A percentile compares a stretch with the other conserved stretches of the same genome.
Conservation (phyloP, 345 rosid species). For the Lepidium sativum region DNA sequence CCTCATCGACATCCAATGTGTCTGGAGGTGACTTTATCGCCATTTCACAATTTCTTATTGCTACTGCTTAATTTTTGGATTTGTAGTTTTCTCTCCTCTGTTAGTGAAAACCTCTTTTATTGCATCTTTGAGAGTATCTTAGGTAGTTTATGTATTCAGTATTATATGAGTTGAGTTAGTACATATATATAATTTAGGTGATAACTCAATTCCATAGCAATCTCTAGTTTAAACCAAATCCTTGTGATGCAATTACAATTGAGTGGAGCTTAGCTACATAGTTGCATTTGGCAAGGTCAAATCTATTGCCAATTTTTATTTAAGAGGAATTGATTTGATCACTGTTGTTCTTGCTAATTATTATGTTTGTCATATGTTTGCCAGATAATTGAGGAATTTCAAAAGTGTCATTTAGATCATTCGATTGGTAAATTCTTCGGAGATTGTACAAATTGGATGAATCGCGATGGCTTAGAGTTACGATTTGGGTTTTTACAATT, state of each 20-base stretch:
- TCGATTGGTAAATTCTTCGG: slow-evolving; percentile 82
- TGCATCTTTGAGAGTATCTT: not conserved
- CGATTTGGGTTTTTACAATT: no score
- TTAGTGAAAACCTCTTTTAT: not conserved
- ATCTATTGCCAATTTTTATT: not conserved
- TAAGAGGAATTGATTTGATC: not conserved
- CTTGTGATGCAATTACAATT: not conserved
- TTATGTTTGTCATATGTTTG: not conserved
- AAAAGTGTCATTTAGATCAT: slow-evolving; percentile 80
- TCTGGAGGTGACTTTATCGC: slow-evolving; percentile 50
- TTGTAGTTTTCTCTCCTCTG: not conserved
- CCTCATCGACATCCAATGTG: slow-evolving; percentile 93
- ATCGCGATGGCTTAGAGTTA: no score
- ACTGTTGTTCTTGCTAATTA: not conserved
- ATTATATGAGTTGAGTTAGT: not conserved
- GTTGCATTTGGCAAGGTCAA: not conserved
- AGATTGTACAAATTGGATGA: slow-evolving; percentile 75
- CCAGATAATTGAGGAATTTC: slow-evolving; percentile 83
- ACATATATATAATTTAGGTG: not conserved
- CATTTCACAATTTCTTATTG: not conserved
- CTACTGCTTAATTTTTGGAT: not conserved
- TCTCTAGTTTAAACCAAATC: not conserved
- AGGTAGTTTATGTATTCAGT: not conserved
- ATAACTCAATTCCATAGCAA: not conserved
- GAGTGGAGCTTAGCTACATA: not conserved